These are phyloP conservation scores for Sphaerulina populicola DNA, from an alignment of 2,329 filamentous ascomycete genomes.

Conservation along the genomic window DNA sequence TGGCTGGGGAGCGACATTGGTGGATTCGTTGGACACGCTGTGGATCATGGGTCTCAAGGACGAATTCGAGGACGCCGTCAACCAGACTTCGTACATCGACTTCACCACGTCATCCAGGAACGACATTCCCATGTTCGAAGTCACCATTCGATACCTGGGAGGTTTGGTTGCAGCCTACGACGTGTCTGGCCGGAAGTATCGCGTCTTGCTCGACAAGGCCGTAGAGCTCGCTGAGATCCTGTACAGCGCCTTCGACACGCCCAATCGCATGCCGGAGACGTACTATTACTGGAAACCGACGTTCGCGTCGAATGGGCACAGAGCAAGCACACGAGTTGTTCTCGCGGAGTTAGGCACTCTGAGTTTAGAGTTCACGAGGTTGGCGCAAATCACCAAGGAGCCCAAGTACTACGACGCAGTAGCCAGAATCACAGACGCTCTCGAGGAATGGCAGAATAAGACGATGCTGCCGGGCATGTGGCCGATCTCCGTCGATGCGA, in stretches of 20 bases:
- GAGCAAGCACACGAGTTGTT: constrained; percentile 50
- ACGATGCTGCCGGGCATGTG: constrained; percentile 72
- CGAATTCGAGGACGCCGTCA: constrained; percentile 71
- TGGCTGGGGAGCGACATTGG: constrained; percentile 80
- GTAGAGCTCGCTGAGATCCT: constrained; percentile 71
- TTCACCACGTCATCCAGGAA: constrained; percentile 62
- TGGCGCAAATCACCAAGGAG: constrained; percentile 75
- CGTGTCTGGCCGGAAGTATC: constrained; percentile 61
- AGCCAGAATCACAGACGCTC: constrained; percentile 71
- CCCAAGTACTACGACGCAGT: constrained; percentile 84
- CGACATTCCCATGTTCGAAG: constrained; percentile 86
- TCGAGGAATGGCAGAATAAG: constrained; percentile 64
- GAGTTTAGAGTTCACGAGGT: constrained; percentile 77
- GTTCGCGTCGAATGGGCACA: constrained; percentile 54
- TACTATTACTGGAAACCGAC: constrained; percentile 70
- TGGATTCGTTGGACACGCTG: constrained; percentile 73
- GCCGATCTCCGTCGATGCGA: constrained; percentile 67
- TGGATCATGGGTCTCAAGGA: constrained; percentile 76
- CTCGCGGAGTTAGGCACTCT: constrained; percentile 68
- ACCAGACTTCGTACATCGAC: constrained; percentile 64
- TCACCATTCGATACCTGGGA: constrained; percentile 82
- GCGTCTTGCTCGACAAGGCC: constrained; percentile 66
- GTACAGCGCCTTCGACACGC: constrained; percentile 79
- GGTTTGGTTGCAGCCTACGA: constrained; percentile 82
- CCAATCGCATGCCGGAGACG: constrained; percentile 81